Conservation (phyloP, 371 early-diverging fungal species). For the Rhizoclosmatium hyalinum region DNA sequence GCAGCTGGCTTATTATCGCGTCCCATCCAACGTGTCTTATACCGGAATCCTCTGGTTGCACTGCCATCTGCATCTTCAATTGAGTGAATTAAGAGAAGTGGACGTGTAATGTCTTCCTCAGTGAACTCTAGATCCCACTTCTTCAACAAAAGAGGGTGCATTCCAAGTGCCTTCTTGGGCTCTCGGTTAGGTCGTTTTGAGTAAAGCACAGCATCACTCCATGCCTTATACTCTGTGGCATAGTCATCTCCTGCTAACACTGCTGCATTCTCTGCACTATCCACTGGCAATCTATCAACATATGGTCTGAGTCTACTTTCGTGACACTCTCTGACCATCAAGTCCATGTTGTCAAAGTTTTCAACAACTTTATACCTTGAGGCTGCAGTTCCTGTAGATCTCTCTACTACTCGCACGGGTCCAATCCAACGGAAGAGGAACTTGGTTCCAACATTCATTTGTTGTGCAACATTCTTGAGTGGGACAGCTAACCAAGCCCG, state of each 20-base stretch:
- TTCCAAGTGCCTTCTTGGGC: not conserved
- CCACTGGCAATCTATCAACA: not conserved
- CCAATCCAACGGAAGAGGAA: slow-evolving; percentile 8
- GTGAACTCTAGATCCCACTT: not conserved
- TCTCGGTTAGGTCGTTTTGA: not conserved
- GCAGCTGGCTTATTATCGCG: not conserved
- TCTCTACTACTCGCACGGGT: slow-evolving; percentile 4
- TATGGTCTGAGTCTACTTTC: slow-evolving; percentile 6
- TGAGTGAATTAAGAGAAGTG: not conserved
- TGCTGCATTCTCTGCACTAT: not conserved
- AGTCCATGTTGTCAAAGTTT: no score
- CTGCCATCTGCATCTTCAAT: not conserved
- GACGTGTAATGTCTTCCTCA: not conserved
- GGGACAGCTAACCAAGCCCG: not conserved
- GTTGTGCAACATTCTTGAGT: not conserved
- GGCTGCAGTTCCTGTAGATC: not conserved
- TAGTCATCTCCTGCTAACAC: not conserved
- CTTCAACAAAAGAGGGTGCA: not conserved
- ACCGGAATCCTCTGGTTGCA: not conserved
- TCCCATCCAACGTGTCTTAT: not conserved
- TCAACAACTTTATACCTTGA: slow-evolving; percentile 11
- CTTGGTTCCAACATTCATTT: not conserved
- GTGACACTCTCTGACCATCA: not conserved
- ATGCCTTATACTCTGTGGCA: not conserved
- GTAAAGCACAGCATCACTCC: not conserved